Conservation (phyloP, 139 green algal species). For the Tetradesmus obliquus region DNA sequence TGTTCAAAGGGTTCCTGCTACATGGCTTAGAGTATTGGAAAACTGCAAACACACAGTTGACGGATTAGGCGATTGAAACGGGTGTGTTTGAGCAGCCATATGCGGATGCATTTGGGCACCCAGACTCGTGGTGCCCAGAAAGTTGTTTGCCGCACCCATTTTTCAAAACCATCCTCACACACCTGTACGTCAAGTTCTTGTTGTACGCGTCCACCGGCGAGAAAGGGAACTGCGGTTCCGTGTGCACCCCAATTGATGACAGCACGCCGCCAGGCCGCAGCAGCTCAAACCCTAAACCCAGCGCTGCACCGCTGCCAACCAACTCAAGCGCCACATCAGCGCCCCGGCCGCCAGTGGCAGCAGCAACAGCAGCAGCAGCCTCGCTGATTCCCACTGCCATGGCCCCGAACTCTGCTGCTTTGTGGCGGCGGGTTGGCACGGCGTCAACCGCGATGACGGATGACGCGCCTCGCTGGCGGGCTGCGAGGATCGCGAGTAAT, state of each 20-base stretch:
- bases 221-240: conserved; percentile 60
- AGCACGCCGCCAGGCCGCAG: conserved; percentile 64
- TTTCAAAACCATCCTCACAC: too few species aligned
- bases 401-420: conserved; percentile 64
- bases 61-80: too few species aligned
- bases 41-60: too few species aligned
- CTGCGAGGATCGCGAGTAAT: conserved; percentile 69
- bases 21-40: too few species aligned
- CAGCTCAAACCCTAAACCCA: conserved; percentile 64
- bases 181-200: conserved; percentile 61
- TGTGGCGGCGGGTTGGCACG: conserved; percentile 65
- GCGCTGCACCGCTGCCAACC: conserved; percentile 31
- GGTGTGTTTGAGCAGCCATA: too few species aligned
- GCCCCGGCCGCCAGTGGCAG: conserved; percentile 55
- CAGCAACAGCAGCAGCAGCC: conserved; percentile 11
- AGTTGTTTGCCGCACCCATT: too few species aligned
- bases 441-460: conserved; percentile 71
- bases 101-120: too few species aligned
- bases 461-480: conserved; percentile 43
- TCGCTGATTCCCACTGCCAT: conserved; percentile 40
- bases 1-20: too few species aligned
- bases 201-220: conserved; percentile 65
- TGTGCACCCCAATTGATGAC: conserved; percentile 63
- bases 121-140: too few species aligned
- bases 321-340: conserved; percentile 75